A percentile compares a stretch with the other conserved stretches of the same genome.
Evolutionary conservation across 1,284 basidiomycete genomes (phyloP).

Genomic region (Schizophyllum amplum): DNA sequence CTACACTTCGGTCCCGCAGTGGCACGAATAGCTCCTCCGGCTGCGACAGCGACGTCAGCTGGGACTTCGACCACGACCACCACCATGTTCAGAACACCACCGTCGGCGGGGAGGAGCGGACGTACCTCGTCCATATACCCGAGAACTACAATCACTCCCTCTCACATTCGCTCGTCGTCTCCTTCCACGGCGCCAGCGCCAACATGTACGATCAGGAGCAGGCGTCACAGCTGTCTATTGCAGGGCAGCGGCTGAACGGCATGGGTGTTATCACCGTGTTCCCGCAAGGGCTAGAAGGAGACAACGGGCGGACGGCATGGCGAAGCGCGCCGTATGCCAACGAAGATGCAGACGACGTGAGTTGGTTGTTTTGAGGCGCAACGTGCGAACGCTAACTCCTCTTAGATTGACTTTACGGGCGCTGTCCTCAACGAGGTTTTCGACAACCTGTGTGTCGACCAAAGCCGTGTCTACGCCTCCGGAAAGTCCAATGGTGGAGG

Average conservation of each 20-base stretch:
- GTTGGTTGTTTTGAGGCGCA: background rate
- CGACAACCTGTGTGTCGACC: constrained; percentile 9
- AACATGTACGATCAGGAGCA: constrained; percentile 3
- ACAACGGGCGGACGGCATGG: constrained; percentile 2
- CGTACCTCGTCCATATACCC: constrained; percentile 9
- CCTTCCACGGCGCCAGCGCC: constrained; percentile 8
- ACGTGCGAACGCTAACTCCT: background rate
- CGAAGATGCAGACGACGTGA: constrained; percentile 8
- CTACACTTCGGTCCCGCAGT: background rate
- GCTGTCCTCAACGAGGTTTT: background rate
- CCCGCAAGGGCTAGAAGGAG: constrained; percentile 2
- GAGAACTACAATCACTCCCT: constrained; percentile 2
- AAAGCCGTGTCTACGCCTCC: constrained; percentile 7
- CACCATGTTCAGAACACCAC: background rate
- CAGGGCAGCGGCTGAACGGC: constrained; percentile 1
- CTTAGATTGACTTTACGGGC: constrained; percentile 5
- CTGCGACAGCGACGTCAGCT: constrained; percentile 1
- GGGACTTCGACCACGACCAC: constrained; percentile 7
- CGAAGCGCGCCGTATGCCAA: constrained; percentile 9
- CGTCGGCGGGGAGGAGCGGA: constrained; percentile 2
- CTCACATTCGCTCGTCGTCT: constrained; percentile 5
- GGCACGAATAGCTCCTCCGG: background rate
- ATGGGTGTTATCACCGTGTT: constrained; percentile 4
- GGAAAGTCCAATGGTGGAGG: constrained; percentile 11
- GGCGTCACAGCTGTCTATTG: constrained; percentile 5